A percentile compares a stretch with the other conserved stretches of the same genome.
Evolutionary conservation across 352 stramenopile species (phyloP).

Genomic region (Phytophthora capsici): DNA sequence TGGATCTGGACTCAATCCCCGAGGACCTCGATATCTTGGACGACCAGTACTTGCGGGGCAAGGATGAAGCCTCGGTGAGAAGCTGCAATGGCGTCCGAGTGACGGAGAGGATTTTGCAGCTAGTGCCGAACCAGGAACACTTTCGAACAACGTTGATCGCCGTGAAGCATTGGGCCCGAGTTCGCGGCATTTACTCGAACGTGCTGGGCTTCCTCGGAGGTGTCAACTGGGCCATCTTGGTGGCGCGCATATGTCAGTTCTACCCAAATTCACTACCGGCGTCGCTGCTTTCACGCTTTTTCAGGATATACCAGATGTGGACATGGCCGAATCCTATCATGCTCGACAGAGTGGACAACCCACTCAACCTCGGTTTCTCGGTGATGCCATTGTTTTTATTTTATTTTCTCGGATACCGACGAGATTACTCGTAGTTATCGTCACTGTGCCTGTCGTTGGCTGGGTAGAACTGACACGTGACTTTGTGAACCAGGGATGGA

Average conservation of each 20-base stretch:
- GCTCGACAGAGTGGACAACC: conserved; percentile 68
- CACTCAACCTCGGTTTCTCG: conserved; percentile 61
- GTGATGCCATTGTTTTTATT: conserved; percentile 45
- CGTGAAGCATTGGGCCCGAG: conserved; percentile 90
- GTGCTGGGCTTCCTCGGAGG: conserved; percentile 98
- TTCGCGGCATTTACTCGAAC: conserved; percentile 98
- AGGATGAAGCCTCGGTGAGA: conserved; percentile 93
- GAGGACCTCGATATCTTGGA: conserved; percentile 83
- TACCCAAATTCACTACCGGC: conserved; percentile 87
- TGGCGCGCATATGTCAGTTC: conserved; percentile 95
- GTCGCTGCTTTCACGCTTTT: conserved; percentile 94
- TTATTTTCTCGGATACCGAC: neutral
- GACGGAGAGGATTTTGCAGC: conserved; percentile 93
- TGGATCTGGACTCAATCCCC: conserved; percentile 68
- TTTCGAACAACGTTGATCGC: conserved; percentile 93
- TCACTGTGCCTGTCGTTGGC: conserved; percentile 1
- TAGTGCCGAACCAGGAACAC: conserved; percentile 82
- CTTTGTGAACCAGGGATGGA: conserved; percentile 78
- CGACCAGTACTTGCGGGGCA: conserved; percentile 76
- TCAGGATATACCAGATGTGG: conserved; percentile 95
- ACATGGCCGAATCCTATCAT: conserved; percentile 96
- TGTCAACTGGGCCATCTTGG: conserved; percentile 99
- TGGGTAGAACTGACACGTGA: conserved; percentile 16
- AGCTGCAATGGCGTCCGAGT: conserved; percentile 97
- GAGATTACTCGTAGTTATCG: neutral